Evolutionary conservation across 148 eudicot species (phyloP), one percentile per base, ranked within the genome.

Genomic region (Agrostemma githago): DNA sequence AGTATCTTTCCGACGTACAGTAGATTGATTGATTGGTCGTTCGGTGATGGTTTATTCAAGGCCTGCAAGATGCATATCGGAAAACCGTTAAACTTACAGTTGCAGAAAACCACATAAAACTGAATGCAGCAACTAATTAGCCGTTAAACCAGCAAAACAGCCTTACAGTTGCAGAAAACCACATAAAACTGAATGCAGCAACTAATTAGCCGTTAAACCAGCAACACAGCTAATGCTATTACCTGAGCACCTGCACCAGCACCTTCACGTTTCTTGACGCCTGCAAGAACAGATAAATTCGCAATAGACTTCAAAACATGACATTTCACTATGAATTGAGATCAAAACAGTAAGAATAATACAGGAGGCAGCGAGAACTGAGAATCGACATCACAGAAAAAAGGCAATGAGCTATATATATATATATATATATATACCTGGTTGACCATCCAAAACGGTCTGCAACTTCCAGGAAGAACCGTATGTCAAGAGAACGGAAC

Each of bases 381-480:
- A 67, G 42, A 67, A 42, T 9, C 26, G 34, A 65, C 42, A 41
- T 41, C 48, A 17, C 44, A 9, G 15, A 68, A 0, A 0, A 44
- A 68, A 14, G 38, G 8, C 3, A 17, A 20, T 21, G 3, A 48
- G 41, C 40, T 21, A 69, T 12, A 26, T 26, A 51, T 73, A 91
- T 26, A 51, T 73, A 91, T 21, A 69, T 12, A 26, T 21, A 69
- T 12, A 26, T 26, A 51, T 73, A 91, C 96, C 96, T 83, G 77
- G 71, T 19, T 71, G 79, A 46, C 75, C 40, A 53, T 82, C 88
- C 64, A 77, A 71, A 78, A 86, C 92, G 4, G 93, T 88, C 72
- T 92, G 93, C 85, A 92, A 82, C 64, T 82, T 84, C 98, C 98
- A 95, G 68, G 83, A 92, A 70, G 76, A 74, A 6, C 96, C 96